Conservation (phyloP, 2,329 filamentous ascomycete species). For the Penicillium psychrosexuale region DNA sequence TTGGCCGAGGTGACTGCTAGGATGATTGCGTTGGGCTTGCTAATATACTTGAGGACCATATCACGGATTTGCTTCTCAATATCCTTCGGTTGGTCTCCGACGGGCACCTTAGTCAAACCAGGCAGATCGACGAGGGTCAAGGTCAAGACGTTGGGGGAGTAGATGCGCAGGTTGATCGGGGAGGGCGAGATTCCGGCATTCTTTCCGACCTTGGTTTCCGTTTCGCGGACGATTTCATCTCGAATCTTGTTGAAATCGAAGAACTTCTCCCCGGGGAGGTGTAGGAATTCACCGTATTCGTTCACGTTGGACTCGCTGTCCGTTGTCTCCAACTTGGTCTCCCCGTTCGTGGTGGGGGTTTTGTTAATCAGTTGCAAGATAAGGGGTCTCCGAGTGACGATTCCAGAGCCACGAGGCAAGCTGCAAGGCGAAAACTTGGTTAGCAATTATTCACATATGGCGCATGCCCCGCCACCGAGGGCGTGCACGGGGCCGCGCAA, state of each 20-base stretch:
- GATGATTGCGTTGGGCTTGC: conserved; percentile 97
- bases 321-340: conserved; percentile 61
- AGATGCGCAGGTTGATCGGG: conserved; percentile 96
- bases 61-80: conserved; percentile 96
- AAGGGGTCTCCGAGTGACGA: conserved; percentile 92
- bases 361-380: conserved; percentile 98
- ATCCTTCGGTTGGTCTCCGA: conserved; percentile 93
- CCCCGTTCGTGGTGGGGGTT: conserved; percentile 66
- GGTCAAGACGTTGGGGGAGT: conserved; percentile 96
- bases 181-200: conserved; percentile 96
- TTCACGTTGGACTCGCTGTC: conserved; percentile 89
- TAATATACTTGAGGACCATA: conserved; percentile 98
- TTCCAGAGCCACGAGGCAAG: conserved; percentile 93
- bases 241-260: conserved; percentile 97
- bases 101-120: conserved; percentile 92
- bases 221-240: conserved; percentile 95
- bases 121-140: conserved; percentile 95
- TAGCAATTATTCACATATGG: conserved; percentile 26
- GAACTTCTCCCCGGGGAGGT: conserved; percentile 96
- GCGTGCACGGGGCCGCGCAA: conserved; percentile 2
- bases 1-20: conserved; percentile 95
- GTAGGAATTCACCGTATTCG: conserved; percentile 98
- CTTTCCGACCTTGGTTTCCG: conserved; percentile 90
- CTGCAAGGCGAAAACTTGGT: conserved; percentile 49
- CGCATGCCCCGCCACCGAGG: conserved; percentile 16